Evolutionary conservation across 129 eudicot genomes (phyloP), one percentile per base, ranked within the genome.

Genomic region (Erigeron canadensis): DNA sequence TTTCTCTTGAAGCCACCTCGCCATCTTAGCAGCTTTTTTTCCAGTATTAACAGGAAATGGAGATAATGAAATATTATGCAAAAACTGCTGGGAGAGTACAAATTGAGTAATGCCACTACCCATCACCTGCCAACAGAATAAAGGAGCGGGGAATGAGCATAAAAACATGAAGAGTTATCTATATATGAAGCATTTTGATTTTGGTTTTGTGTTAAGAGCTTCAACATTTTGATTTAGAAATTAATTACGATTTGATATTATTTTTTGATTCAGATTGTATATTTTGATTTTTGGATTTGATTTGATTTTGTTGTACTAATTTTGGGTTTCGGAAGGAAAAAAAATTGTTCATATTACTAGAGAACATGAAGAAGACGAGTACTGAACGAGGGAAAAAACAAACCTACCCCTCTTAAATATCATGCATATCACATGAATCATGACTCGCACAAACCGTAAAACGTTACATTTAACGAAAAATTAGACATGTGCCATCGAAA

Each of bases 11-110:
- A 94, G 82, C 97, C 97, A 94, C 76, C 65, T 81, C 40, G 86
- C 79, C 82, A 90, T 86, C 76, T 82, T 80, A 19, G 78, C 54
- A 69, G 89, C 90, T 75, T 93, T 86, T 63, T 85, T 78, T 48
- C 95, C 98, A 9, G 98, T 94, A 71, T 87, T 82, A 21, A 39
- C 53, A 17, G 93, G 97, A 65, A 89, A 94, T 37, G 88, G 84
- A 60, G 93, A 85, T 17, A 78, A 71, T 2, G 84, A 85, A 44
- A 90, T 75, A 38, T 72, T 69, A n/a, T 83, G 79, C 80, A 88
- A 64, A 79, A 89, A 93, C 54, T 76, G 82, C 70, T 73, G 97
- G 39, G 98, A 90, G 72, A 94, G 93, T 63, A 75, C 84, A 74
- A 89, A 89, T 8, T 86, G 85, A 65, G 77, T 81, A 50, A 72